Evolutionary conservation across 2,329 filamentous ascomycete species (phyloP), one percentile per base, ranked within the genome.

Genomic region (Ophiostoma angusticollis): DNA sequence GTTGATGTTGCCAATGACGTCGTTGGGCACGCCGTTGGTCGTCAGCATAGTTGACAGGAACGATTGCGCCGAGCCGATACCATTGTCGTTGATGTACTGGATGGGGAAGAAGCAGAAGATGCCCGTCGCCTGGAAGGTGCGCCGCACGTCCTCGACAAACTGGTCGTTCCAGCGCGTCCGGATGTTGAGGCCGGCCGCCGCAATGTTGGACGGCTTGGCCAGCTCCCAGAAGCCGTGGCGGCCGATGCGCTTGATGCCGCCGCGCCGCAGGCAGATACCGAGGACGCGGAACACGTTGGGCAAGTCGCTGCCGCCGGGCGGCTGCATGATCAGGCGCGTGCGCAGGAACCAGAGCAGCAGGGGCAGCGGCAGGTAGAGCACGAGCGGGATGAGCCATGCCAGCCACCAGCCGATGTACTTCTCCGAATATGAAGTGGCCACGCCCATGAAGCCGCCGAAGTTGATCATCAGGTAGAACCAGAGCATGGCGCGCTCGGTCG

Each of bases 1-100:
- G 54, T 86, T 77, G 29, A 86, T 67, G 58, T 85, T 85, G 47
- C 72, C 70, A 48, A 87, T 67, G 41, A 86, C 65, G 53, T 87
- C 81, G 61, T 86, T 87, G 45, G 82, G 82, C 3, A 86, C 68
- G 12, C 80, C 80, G 47, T 79, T 69, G 3, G 65, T 70, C 6
- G 53, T 55, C 53, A 71, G 53, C 46, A 65, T 64, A 11, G 65
- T 67, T 9, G 57, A 62, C 50, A 69, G 53, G 52, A 64, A 69
- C 32, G 54, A 65, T 14, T 63, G 59, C 0, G 70, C 58, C 5
- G 58, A 58, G 13, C 70, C 70, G 21, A 74, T 61, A 47, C 70
- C 70, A 43, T 62, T 60, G 51, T 64, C 61, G 52, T 64, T 64
- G 36, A 63, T 48, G 48, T 57, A 61, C 48, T 65, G 50, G 50